Evolutionary conservation across 1,284 basidiomycete species (phyloP), one percentile per base, ranked within the genome.

Genomic region (Fomitopsis schrenkii): DNA sequence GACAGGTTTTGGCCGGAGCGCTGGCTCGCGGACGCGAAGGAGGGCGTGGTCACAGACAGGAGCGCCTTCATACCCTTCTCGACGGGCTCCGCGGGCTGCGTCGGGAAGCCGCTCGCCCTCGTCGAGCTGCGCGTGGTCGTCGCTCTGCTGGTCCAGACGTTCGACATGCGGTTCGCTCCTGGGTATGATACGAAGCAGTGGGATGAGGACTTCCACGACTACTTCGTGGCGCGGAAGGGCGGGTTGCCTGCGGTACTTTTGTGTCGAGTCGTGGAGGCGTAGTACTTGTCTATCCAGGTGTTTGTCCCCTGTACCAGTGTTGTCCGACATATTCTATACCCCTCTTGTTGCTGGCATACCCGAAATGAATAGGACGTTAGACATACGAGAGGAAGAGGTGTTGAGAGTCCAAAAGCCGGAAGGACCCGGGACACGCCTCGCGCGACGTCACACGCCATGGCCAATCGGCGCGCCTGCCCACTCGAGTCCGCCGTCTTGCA

Each of bases 21-120:
- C 14, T 70, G 69, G 69, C 62, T 69, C 33, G 38, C 44, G 19
- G 44, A 26, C 14, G 55, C 33, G 14, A 9, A 30, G 38, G 30
- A 30, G 14, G 30, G 10, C 15, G 57, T 61, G 48, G 59, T 58
- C 35, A 66, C 67, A 54, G 59, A 62, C 46, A 54, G 53, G 48
- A 41, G 50, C 19, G 69, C 68, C 30, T 71, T 67, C 63, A 54
- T 67, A 3, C 64, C 69, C 19, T 69, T 68, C 63, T 70, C 67
- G 38, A 57, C 62, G 58, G 69, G 69, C 26, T 66, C 68, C 19
- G 60, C 63, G 41, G 67, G 64, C 54, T 70, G 70, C 57, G 68
- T 69, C 6, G 70, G 70, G 14, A 65, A 66, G 59, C 60, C 59
- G 30, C 62, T 70, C 38, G 69, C 69, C 33, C 36, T 67, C 58